Evolutionary conservation across 148 eudicot species (phyloP), one percentile per base, ranked within the genome.

Genomic region (Pharnaceum exiguum): DNA sequence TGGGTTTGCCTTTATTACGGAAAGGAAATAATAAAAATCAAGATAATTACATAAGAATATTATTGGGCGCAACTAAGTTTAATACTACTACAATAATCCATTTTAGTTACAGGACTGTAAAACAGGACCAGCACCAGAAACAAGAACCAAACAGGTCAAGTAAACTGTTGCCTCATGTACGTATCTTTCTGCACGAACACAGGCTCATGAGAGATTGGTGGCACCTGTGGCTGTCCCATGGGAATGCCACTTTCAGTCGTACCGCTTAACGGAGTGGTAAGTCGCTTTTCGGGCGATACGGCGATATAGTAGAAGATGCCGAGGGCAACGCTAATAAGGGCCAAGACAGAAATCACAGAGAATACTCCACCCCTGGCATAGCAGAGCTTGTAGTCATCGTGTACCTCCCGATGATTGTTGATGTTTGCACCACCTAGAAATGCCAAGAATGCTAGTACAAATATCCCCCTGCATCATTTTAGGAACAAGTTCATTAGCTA

Each of bases 171-270:
- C 66, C 97, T 85, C 49, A 75, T 68, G 47, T 91, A 91, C 5
- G 96, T 91, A 67, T 91, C 97, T 77, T 91, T 87, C 45, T 91
- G 97, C 63, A 90, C 95, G 43, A 90, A 90, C 8, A 84, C 89
- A 0, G 97, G 95, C 31, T 68, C 82, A 36, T 82, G 74, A 27
- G 79, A 35, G 42, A 57, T 59, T 10, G 82, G 72, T 43, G 87
- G 86, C 19, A 75, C 64, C 48, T 84, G 83, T 11, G 95, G 79
- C 25, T 85, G 96, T 51, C 94, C 94, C 96, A 91, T 87, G 13
- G 93, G 90, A 68, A 91, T 80, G n/a, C n/a, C n/a, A n/a, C n/a
- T n/a, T 33, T 79, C 87, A 59, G 52, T 67, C 15, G 82, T 75
- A 62, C n/a, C n/a, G n/a, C n/a, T n/a, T n/a, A n/a, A n/a, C n/a